Percentiles rank a stretch among this genome's conserved stretches.
Evolutionary conservation across 1,284 basidiomycete species (phyloP).

Genomic region (Papiliotrema terrestris): DNA sequence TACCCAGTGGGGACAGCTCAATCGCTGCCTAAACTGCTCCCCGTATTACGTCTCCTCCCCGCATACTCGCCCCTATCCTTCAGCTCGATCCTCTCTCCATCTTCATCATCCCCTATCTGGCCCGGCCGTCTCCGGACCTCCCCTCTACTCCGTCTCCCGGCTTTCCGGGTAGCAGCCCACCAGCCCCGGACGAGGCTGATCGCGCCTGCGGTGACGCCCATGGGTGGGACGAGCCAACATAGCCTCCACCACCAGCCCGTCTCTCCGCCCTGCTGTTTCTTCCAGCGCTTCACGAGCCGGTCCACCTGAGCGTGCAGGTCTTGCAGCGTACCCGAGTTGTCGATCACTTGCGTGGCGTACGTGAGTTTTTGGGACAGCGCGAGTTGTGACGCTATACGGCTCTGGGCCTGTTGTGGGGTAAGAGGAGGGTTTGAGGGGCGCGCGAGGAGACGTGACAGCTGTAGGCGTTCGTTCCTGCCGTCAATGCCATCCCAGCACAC

Average conservation of each 20-base stretch:
- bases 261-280: slow-evolving; percentile 55
- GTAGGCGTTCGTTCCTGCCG: slow-evolving; percentile 53
- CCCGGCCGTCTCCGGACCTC: slow-evolving; percentile 16
- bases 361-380: slow-evolving; percentile 72
- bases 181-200: slow-evolving; percentile 23
- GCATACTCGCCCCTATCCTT: slow-evolving; percentile 19
- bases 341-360: slow-evolving; percentile 82
- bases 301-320: slow-evolving; percentile 71
- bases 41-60: slow-evolving; percentile 18
- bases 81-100: slow-evolving; percentile 30
- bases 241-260: slow-evolving; percentile 59
- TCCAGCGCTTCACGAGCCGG: slow-evolving; percentile 60
- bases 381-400: slow-evolving; percentile 76
- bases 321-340: slow-evolving; percentile 74
- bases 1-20: no score
- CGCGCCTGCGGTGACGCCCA: slow-evolving; percentile 53
- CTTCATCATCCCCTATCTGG: slow-evolving; percentile 1
- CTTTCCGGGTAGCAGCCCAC: slow-evolving; percentile 9
- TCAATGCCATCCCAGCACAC: neutral
- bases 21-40: slow-evolving; percentile 10
- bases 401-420: slow-evolving; percentile 56
- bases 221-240: slow-evolving; percentile 78
- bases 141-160: slow-evolving; percentile 28
- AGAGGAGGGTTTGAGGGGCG: slow-evolving; percentile 60
- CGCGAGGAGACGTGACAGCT: slow-evolving; percentile 71